These are phyloP conservation scores for Metarhizium guizhouense DNA, from an alignment of 2,329 filamentous ascomycete species.

Conservation along the genomic window DNA sequence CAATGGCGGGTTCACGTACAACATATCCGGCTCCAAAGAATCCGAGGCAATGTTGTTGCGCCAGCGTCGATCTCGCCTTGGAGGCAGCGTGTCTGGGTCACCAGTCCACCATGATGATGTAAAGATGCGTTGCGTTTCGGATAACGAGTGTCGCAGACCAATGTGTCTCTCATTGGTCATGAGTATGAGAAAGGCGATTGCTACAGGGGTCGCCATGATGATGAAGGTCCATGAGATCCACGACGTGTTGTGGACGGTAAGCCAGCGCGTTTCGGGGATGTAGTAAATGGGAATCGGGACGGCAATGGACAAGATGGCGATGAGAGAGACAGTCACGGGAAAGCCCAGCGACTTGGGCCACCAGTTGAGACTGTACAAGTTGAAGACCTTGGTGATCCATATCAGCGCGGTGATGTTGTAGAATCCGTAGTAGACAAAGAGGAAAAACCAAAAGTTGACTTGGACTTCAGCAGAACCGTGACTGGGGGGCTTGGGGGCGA, in stretches of 20 bases:
- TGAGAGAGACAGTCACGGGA: constrained; percentile 52
- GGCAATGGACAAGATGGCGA: constrained; percentile 50
- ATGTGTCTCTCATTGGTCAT: constrained; percentile 56
- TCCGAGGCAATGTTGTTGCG: constrained; percentile 18
- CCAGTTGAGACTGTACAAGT: constrained; percentile 63
- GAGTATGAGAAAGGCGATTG: constrained; percentile 55
- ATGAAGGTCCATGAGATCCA: constrained; percentile 64
- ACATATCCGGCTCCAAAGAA: constrained; percentile 29
- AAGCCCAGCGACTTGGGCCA: constrained; percentile 59
- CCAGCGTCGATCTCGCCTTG: constrained; percentile 25
- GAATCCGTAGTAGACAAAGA: constrained; percentile 60
- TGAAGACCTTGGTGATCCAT: constrained; percentile 66
- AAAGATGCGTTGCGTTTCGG: constrained; percentile 60
- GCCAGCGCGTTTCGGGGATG: constrained; percentile 39
- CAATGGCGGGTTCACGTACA: constrained; percentile 15
- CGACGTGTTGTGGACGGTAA: constrained; percentile 54
- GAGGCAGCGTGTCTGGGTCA: constrained; percentile 38
- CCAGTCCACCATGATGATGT: constrained; percentile 58
- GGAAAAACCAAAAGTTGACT: constrained; percentile 65
- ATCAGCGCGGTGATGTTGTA: constrained; percentile 59
- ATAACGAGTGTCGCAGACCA: constrained; percentile 49
- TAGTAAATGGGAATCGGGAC: constrained; percentile 53
- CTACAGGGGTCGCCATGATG: constrained; percentile 61
- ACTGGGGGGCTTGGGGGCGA: constrained; percentile 38
- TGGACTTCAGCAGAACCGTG: constrained; percentile 55